Evolutionary conservation across 23 red algal genomes (phyloP).

Genomic region (Agarophyton chilense): DNA sequence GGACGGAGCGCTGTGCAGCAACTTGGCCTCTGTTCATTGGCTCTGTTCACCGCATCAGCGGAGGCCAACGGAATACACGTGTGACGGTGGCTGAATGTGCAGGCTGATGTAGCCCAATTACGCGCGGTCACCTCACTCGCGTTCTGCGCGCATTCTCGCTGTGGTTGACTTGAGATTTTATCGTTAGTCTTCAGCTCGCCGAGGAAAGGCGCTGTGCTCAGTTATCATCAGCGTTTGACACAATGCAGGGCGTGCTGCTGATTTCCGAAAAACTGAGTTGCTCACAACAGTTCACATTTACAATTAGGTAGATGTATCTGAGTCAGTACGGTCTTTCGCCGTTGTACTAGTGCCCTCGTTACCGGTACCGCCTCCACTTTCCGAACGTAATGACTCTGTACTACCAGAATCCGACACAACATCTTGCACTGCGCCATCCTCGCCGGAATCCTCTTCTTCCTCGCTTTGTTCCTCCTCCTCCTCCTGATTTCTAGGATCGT

Average conservation of each 20-base stretch:
- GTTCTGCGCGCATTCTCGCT: no score
- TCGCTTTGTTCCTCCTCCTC: slow-evolving; percentile 79
- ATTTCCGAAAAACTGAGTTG: neutral
- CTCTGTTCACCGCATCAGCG: no score
- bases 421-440: neutral
- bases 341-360: slow-evolving; percentile 16
- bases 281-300: slow-evolving; percentile 5
- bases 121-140: no score
- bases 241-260: neutral
- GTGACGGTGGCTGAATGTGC: no score
- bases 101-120: no score
- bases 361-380: neutral
- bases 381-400: slow-evolving; percentile 9
- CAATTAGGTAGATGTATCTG: slow-evolving; percentile 40
- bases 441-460: neutral
- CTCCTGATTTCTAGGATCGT: slow-evolving; percentile 91
- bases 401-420: neutral
- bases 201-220: neutral
- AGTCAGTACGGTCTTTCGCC: slow-evolving; percentile 26
- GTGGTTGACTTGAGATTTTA: no score
- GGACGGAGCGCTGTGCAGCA: no score
- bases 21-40: no score
- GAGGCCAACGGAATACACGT: no score
- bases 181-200: no score
- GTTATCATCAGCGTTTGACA: no score